A percentile compares a stretch with the other conserved stretches of the same genome.
These are phyloP conservation scores for Eimeria tenella DNA, from an alignment of 169 alveolate genomes.

Conservation along the genomic window DNA sequence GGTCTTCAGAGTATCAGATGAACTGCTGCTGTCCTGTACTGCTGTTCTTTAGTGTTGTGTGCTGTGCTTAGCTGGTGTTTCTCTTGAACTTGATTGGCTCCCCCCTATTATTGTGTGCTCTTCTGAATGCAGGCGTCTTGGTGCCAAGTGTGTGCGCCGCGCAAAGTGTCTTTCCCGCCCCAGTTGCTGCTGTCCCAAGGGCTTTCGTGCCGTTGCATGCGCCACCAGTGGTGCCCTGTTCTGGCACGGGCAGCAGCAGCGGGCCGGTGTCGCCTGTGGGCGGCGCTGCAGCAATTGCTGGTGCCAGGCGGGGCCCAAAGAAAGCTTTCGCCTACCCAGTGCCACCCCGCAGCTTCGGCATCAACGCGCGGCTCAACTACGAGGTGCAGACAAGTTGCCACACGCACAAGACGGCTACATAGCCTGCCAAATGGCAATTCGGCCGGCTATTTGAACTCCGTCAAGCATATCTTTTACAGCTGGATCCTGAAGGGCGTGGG, in stretches of 20 bases:
- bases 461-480: no score
- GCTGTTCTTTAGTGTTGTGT: no score
- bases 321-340: not conserved
- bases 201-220: not conserved
- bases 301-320: not conserved
- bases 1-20: no score
- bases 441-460: no score
- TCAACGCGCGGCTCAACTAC: not conserved
- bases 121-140: not conserved
- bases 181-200: not conserved
- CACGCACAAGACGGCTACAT: not conserved
- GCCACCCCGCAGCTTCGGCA: conserved; percentile 31
- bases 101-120: no score
- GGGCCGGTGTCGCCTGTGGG: conserved; percentile 13
- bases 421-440: not conserved
- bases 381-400: not conserved
- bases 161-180: not conserved
- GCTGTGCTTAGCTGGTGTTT: no score
- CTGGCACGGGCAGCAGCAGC: conserved; percentile 27
- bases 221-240: not conserved
- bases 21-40: no score
- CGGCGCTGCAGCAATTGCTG: not conserved
- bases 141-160: conserved; percentile 2
- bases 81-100: no score
- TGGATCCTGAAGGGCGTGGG: no score